Evolutionary conservation across 2,329 filamentous ascomycete genomes (phyloP).

Genomic region (Ceratocystis smalleyi): DNA sequence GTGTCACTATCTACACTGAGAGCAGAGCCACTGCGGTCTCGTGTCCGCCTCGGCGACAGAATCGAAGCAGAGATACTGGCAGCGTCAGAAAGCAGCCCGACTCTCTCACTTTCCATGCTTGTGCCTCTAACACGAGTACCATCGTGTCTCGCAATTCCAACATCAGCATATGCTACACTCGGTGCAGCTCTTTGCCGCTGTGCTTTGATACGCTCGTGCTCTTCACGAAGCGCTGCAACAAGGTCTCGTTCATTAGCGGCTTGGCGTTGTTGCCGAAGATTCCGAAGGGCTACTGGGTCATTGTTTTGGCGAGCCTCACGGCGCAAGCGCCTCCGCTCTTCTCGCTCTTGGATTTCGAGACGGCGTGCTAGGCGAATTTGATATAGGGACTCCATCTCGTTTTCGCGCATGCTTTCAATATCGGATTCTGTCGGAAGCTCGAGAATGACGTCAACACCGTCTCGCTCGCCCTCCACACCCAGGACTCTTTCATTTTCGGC

Average conservation of each 20-base stretch:
- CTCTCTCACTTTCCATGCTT: constrained; percentile 55
- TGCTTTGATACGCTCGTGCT: constrained; percentile 41
- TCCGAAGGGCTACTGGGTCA: constrained; percentile 53
- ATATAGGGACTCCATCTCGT: constrained; percentile 86
- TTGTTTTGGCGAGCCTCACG: constrained; percentile 57
- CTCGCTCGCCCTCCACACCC: constrained; percentile 78
- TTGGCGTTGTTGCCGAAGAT: constrained; percentile 44
- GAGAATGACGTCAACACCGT: constrained; percentile 77
- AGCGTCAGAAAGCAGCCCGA: constrained; percentile 55
- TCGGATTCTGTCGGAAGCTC: constrained; percentile 71
- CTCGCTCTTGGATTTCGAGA: constrained; percentile 58
- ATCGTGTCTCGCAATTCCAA: constrained; percentile 63
- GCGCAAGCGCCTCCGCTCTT: constrained; percentile 54
- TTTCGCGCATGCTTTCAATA: constrained; percentile 62
- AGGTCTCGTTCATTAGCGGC: constrained; percentile 33
- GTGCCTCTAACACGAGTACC: constrained; percentile 60
- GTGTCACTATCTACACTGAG: constrained; percentile 37
- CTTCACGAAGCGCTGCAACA: constrained; percentile 43
- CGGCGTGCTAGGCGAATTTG: constrained; percentile 71
- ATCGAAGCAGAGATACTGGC: constrained; percentile 41
- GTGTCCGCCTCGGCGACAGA: constrained; percentile 24
- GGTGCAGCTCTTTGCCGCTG: constrained; percentile 51
- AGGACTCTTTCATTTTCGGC: constrained; percentile 66
- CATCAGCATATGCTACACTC: constrained; percentile 59
- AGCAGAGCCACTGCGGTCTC: constrained; percentile 38